Base-by-base conservation (phyloP, 345 rosid genomes). In the Aethionema arabicum region DNA sequence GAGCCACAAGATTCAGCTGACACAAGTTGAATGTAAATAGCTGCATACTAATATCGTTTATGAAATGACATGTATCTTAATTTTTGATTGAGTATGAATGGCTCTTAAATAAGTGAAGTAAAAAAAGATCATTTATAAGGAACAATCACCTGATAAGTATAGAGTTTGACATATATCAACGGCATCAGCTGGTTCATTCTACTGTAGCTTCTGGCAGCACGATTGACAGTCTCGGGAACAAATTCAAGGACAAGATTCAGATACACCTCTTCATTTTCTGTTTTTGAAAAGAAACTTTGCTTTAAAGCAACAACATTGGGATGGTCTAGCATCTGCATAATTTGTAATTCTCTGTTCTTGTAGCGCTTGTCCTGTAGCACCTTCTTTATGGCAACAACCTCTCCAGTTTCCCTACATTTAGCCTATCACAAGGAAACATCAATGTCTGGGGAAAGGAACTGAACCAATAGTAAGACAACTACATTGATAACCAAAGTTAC, bases 251-350 rank as follows among this genome's bases (percentile, higher is more conserved):
- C 96, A 68, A 88, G 90, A 69, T 88, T 85, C 16, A 88, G 76
- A 73, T 85, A 88, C 53, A 88, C 79, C 74, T 83, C 96, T 73
- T 88, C 91, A 68, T 85, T 85, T 67, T 85, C 85, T 11, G 90
- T 86, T 48, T 83, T 83, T 38, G 96, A 83, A 66, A 78, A 88
- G 81, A 85, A 88, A 69, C 81, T 78, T 56, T 85, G 88, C 78
- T 85, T 85, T 49, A 85, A 82, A 44, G 82, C 72, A 67, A 88
- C 92, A 16, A 88, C 76, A 76, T 88, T 88, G 38, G 92, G 92
- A 77, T 88, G 92, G 70, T 85, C 92, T 74, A 88, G 56, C 88
- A 85, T 83, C 73, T 85, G 96, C 90, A 88, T 88, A 57, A 85
- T 88, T 74, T 85, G 92, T 14, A 88, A 57, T 63, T 88, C 96